Evolutionary conservation across 305 asterid genomes (phyloP), one percentile per base, ranked within the genome.

Genomic region (Fraxinus greggii): DNA sequence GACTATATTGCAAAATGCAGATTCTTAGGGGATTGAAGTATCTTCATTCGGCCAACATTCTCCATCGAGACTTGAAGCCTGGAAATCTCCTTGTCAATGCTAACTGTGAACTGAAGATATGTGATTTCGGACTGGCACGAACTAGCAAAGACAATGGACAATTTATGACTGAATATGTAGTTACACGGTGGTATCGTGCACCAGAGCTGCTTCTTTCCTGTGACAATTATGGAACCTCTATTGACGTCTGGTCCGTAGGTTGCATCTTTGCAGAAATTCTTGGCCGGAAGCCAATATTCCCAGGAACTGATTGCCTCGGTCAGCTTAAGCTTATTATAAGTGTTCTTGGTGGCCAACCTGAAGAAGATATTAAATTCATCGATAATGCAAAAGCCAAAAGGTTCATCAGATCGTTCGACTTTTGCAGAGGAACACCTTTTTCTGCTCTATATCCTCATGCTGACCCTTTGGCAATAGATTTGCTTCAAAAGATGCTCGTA

Each of bases 261-360:
- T 90, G 94, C 88, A 89, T 90, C 82, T 81, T 90, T 26, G 90
- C 92, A 0, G 93, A 90, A 69, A 88, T 90, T 77, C 91, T 90
- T 19, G 93, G 93, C 31, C 82, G 92, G 1, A 82, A 87, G 38
- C 92, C 93, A 5, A 82, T 87, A 72, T 90, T 90, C 54, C 93
- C 90, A 0, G 93, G 92, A 54, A 87, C 85, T 0, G 90, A 90
- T 59, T 86, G 85, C 76, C 88, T 88, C n/a, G 79, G 78, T 42
- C 92, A 88, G 67, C 89, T 88, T 75, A 87, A 79, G 76, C 87
- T 88, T n/a, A 87, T 90, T 1, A 78, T 90, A 33, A 86, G 86
- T 36, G 83, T 88, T 48, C 90, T 90, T 7, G 91, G 91, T 17
- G 85, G 82, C 80, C 90, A 88, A 75, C 56, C 84, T 0, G 93